A percentile compares a stretch with the other conserved stretches of the same genome.
phyloP scores from a whole-genome alignment of 2,329 filamentous ascomycete species.

The Volutella citrinella region DNA sequence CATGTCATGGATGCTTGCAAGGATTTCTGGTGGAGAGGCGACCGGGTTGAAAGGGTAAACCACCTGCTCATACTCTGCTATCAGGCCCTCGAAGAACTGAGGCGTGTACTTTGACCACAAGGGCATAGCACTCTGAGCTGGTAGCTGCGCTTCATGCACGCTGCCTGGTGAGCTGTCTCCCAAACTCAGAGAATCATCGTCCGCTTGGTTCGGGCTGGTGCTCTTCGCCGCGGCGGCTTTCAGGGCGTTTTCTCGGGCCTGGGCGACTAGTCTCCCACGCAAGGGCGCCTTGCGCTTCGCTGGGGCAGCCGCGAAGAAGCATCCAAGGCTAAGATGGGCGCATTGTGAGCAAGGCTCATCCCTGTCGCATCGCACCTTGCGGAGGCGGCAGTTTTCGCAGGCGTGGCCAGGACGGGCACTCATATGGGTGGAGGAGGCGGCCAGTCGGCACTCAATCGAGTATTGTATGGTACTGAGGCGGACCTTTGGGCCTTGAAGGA shows the following conservation, averaged over 20 bases:
- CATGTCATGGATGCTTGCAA: slow-evolving; percentile 16
- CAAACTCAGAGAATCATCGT: too few relatives aligned
- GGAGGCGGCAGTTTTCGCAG: slow-evolving; percentile 22
- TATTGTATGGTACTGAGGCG: too few relatives aligned
- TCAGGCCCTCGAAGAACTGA: slow-evolving; percentile 15
- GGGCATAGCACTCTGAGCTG: slow-evolving; percentile 12
- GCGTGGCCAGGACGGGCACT: too few relatives aligned
- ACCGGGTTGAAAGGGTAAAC: slow-evolving; percentile 20
- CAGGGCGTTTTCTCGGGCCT: slow-evolving; percentile 14
- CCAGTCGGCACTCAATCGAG: too few relatives aligned
- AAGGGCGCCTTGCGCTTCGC: slow-evolving; percentile 21
- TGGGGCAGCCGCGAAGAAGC: slow-evolving; percentile 16
- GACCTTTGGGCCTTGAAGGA: too few relatives aligned
- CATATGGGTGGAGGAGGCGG: too few relatives aligned
- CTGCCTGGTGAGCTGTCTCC: too few relatives aligned
- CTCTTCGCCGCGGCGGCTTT: too few relatives aligned
- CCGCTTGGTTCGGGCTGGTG: slow-evolving; percentile 13
- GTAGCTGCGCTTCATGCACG: slow-evolving; percentile 14
- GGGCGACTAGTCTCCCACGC: slow-evolving; percentile 18
- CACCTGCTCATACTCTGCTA: slow-evolving; percentile 18
- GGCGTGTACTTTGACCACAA: slow-evolving; percentile 15
- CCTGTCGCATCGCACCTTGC: slow-evolving; percentile 25
- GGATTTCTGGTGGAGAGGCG: slow-evolving; percentile 17
- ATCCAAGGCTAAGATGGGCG: slow-evolving; percentile 17
- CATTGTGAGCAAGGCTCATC: slow-evolving; percentile 20